Evolutionary conservation across 2,329 filamentous ascomycete species (phyloP), one percentile per base, ranked within the genome.

Genomic region (Curvularia sp.): DNA sequence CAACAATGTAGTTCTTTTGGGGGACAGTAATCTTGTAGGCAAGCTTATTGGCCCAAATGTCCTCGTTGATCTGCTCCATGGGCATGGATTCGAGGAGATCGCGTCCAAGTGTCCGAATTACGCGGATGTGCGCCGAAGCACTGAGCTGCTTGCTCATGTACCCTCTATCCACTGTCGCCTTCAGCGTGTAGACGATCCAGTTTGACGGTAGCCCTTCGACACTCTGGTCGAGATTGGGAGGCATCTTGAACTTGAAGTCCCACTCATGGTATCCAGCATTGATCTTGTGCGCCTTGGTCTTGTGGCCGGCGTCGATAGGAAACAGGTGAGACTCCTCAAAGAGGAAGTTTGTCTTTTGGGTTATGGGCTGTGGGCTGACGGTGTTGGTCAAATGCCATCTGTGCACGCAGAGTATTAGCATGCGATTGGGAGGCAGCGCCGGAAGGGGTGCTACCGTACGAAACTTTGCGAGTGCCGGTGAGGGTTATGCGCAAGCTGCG

Each of bases 31-130:
- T 93, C 30, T 92, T 94, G 80, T 99, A 99, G 75, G 96, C 92
- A 68, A 98, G 86, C 82, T 99, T 99, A 81, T 97, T 95, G 5
- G 93, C 91, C 95, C 95, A 99, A 63, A 96, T 90, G 73, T 97
- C 97, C 78, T 97, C 93, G 64, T 98, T 93, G 63, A 91, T 84
- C 82, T 86, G 75, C 66, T 78, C 76, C 73, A 77, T 75, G 49
- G 80, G 76, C 60, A 81, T 77, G 56, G 78, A 79, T 61, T 83
- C 81, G 92, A 97, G 95, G 48, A 92, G 89, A 77, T 98, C 80
- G 62, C 75, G 78, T 5, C 80, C 80, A 52, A 83, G 71, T 13
- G 81, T 83, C 44, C 81, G 72, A 48, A 83, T 80, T 22, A 83
- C 77, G 49, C 81, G 75, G 52, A 83, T 79, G 62, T 83, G 81